Conservation (phyloP, 495 filamentous ascomycete species). For the Pyrenula massariospora region DNA sequence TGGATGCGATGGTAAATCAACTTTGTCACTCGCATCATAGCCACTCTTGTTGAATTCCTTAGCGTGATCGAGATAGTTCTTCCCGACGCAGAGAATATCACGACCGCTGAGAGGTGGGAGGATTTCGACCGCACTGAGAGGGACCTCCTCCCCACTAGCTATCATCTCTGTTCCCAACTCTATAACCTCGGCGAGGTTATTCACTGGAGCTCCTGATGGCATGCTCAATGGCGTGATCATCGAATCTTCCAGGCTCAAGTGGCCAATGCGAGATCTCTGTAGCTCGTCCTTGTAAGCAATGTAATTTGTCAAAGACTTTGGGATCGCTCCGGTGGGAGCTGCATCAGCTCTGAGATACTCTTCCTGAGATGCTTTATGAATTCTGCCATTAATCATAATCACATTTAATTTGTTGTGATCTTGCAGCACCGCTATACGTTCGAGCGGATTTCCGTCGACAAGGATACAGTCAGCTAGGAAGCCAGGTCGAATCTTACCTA, state of each 20-base stretch:
- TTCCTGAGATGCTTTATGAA: constrained; percentile 28
- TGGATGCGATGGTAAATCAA: constrained; percentile 54
- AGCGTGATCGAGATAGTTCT: constrained; percentile 76
- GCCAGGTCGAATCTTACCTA: constrained; percentile 34
- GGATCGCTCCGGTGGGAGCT: not conserved
- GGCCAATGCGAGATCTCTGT: constrained; percentile 26
- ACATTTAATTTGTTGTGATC: constrained; percentile 33
- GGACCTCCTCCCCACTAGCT: constrained; percentile 15
- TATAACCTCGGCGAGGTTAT: constrained; percentile 39
- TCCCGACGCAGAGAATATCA: constrained; percentile 62
- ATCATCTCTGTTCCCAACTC: constrained; percentile 2
- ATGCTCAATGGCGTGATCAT: constrained; percentile 35
- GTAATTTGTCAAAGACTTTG: constrained; percentile 8
- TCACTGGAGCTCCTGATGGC: constrained; percentile 32
- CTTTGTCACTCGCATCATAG: not conserved
- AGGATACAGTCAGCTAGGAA: constrained; percentile 36
- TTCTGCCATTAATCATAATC: constrained; percentile 35
- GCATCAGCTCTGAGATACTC: constrained; percentile 13
- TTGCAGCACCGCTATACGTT: constrained; percentile 32
- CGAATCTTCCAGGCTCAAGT: constrained; percentile 24
- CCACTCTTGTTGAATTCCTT: constrained; percentile 60
- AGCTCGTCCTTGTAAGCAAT: constrained; percentile 12
- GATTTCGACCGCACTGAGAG: constrained; percentile 23
- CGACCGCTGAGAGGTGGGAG: constrained; percentile 35
- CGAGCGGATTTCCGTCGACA: constrained; percentile 35